Base-by-base conservation (phyloP, 768 basidiomycete genomes). In the Tylopilus balloui region DNA sequence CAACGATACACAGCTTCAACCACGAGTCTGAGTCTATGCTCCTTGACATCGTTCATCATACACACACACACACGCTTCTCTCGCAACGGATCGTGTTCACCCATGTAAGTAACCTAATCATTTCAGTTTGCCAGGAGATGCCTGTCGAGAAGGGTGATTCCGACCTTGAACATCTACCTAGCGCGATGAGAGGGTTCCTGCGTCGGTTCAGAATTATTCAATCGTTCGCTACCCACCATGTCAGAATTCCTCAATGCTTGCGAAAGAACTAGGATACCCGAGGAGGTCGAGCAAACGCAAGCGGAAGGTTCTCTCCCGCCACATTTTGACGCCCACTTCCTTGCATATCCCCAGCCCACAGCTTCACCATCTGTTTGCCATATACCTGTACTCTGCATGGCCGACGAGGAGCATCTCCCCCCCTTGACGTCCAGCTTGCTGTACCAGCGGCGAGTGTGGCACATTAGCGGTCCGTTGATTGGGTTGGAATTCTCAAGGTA, bases 391-490 rank as follows among this genome's bases (percentile, higher is more conserved):
- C 21, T 53, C 1, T 53, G 48, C 27, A n/a, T 53, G 52, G 48
- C 48, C 3, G 32, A 53, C 25, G 38, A 40, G 21, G 31, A 50
- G 14, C 42, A 50, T 17, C 17, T 53, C 0, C 52, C 43, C 0
- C 38, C 50, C 19, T 20, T 50, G 38, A 50, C 50, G 52, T 53
- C 52, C 3, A 53, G 52, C 15, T n/a, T 53, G n/a, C 52, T 53
- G 15, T 51, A 45, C 12, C 43, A 45, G 27, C 43, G 52, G 21
- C 38, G 32, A 11, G 42, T 40, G 17, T 53, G 52, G 48, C 39
- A 27, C 39, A 51, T 50, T n/a, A 14, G 6, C 10, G 43, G 51
- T 25, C 48, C 48, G 6, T 24, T 53, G 23, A 13, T 53, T n/a
- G 52, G 48, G 14, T 24, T 53, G 32, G 32, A 21, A 24, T 51